Conservation (phyloP, 768 basidiomycete species). For the Lactarius hengduanensis region DNA sequence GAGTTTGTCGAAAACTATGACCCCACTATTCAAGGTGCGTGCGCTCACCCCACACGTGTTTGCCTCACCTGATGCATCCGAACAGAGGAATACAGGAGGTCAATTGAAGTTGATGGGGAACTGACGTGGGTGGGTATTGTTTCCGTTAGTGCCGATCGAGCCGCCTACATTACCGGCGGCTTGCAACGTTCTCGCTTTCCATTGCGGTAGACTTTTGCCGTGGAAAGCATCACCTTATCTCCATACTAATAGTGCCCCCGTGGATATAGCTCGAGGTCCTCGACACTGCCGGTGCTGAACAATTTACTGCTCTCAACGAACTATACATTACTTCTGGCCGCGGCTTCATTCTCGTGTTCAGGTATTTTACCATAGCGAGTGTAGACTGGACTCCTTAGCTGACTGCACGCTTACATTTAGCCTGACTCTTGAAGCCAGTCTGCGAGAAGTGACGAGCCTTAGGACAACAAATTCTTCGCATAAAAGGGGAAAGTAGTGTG, state of each 20-base stretch:
- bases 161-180: constrained; percentile 8
- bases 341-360: constrained; percentile 85
- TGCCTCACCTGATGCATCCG: constrained; percentile 6
- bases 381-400: not conserved
- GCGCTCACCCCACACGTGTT: not conserved
- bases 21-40: constrained; percentile 78
- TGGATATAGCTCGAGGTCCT: constrained; percentile 65
- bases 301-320: constrained; percentile 79
- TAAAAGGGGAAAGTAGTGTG: constrained; percentile 70
- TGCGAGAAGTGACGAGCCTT: constrained; percentile 76
- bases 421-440: constrained; percentile 75
- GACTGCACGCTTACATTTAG: constrained; percentile 38
- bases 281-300: constrained; percentile 85
- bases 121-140: constrained; percentile 52
- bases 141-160: constrained; percentile 17
- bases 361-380: constrained; percentile 40
- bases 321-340: constrained; percentile 76
- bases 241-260: constrained; percentile 3
- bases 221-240: not conserved
- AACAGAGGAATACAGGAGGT: constrained; percentile 69
- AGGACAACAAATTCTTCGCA: constrained; percentile 78
- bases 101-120: constrained; percentile 64
- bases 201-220: not conserved
- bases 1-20: constrained; percentile 76
- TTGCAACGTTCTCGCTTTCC: not conserved